Conservation (phyloP, 768 basidiomycete species). For the Suillus bovinus region DNA sequence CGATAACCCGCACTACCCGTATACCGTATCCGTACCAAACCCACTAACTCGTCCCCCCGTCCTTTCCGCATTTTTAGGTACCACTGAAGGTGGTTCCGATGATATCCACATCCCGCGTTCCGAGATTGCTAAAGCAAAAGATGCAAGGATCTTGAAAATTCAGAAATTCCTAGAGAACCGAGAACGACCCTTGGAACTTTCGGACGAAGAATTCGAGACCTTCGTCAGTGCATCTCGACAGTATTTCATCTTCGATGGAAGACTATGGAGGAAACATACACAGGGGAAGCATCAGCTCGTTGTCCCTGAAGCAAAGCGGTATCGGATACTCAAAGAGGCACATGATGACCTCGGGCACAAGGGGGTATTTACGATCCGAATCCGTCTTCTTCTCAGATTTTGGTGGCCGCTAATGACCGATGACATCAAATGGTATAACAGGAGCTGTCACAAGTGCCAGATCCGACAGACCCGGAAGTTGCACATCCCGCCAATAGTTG, state of each 20-base stretch:
- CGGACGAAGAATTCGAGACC: too few relatives aligned
- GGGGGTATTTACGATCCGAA: background rate
- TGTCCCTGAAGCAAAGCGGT: background rate
- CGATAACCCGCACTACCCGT: too few relatives aligned
- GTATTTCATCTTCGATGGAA: accelerated
- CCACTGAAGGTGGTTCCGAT: background rate
- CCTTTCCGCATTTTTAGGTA: accelerated
- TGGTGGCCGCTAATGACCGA: slow-evolving; percentile 6
- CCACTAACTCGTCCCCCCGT: background rate
- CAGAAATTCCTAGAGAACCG: too few relatives aligned
- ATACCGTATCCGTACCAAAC: background rate
- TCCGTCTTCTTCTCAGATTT: accelerated
- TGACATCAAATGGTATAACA: background rate
- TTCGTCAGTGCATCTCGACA: accelerated
- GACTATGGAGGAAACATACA: background rate
- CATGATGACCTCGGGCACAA: slow-evolving; percentile 9
- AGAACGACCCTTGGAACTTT: accelerated
- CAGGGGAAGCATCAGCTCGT: background rate
- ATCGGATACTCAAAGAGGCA: background rate
- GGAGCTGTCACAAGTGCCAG: slow-evolving; percentile 2
- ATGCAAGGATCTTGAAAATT: accelerated
- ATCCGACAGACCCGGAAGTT: background rate
- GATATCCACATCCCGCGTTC: too few relatives aligned
- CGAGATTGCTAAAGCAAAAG: too few relatives aligned
- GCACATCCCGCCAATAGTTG: background rate